These are phyloP conservation scores for Aspergillus panamensis DNA, from an alignment of 495 filamentous ascomycete genomes.

Conservation along the genomic window DNA sequence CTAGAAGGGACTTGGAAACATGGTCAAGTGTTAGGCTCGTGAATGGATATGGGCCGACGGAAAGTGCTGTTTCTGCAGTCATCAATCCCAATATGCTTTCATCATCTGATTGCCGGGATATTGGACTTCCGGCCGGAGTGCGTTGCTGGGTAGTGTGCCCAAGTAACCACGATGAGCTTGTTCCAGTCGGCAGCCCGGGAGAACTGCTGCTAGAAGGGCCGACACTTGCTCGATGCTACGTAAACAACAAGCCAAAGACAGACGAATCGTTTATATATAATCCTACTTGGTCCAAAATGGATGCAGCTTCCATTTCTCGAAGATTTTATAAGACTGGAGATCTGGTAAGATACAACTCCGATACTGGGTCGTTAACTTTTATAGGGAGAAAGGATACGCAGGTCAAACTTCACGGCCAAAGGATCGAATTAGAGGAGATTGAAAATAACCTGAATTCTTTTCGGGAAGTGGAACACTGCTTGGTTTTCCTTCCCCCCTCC, in stretches of 20 bases:
- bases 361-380: constrained; percentile 53
- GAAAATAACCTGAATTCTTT: constrained; percentile 49
- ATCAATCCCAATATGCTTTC: constrained; percentile 36
- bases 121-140: constrained; percentile 43
- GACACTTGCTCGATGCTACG: constrained; percentile 46
- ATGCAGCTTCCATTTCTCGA: constrained; percentile 27
- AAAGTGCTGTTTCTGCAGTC: constrained; percentile 39
- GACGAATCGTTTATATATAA: constrained; percentile 44
- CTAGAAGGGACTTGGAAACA: constrained; percentile 43
- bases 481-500: constrained; percentile 42
- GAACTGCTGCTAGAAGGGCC: constrained; percentile 52
- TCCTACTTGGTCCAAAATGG: constrained; percentile 35
- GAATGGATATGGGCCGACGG: constrained; percentile 60
- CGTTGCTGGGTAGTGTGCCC: constrained; percentile 46
- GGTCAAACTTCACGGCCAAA: constrained; percentile 65
- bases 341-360: constrained; percentile 58
- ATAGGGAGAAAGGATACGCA: constrained; percentile 63
- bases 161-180: constrained; percentile 41
- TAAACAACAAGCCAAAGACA: constrained; percentile 41
- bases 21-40: constrained; percentile 55
- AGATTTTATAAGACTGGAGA: constrained; percentile 69
- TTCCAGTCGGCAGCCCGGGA: constrained; percentile 48
- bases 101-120: constrained; percentile 40
- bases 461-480: constrained; percentile 35
- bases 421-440: constrained; percentile 64